Evolutionary conservation across 139 green algal species (phyloP).

Genomic region (Monoraphidium neglectum): DNA sequence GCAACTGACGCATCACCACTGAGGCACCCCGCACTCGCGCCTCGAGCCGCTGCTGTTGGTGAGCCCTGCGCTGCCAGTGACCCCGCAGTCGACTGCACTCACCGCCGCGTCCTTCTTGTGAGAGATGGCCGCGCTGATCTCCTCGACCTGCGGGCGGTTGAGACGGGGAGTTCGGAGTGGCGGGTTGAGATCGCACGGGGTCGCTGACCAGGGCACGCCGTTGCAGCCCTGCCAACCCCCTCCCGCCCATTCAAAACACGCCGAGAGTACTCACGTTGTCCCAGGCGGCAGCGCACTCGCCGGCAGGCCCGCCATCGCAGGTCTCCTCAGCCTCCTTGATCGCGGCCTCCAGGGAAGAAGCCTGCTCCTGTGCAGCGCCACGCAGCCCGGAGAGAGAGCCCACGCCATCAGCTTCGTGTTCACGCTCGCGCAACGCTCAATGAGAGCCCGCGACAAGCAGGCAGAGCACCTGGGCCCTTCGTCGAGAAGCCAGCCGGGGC

Average conservation of each 20-base stretch:
- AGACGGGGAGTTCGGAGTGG: not conserved
- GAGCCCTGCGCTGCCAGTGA: not conserved
- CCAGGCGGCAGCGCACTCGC: conserved; percentile 48
- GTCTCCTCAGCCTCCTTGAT: conserved; percentile 46
- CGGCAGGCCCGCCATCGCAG: conserved; percentile 32
- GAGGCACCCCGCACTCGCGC: not conserved
- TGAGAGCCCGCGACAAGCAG: too few relatives aligned
- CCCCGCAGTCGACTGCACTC: not conserved
- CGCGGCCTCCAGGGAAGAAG: conserved; percentile 43
- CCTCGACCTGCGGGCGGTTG: conserved; percentile 39
- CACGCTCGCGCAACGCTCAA: too few relatives aligned
- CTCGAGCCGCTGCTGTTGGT: not conserved
- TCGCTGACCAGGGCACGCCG: conserved; percentile 33
- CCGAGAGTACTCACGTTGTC: conserved; percentile 25
- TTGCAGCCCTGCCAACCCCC: too few relatives aligned
- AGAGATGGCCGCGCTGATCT: conserved; percentile 42
- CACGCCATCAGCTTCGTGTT: too few relatives aligned
- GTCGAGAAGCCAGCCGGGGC: too few relatives aligned
- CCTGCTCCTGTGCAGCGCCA: too few relatives aligned
- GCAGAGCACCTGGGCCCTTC: too few relatives aligned
- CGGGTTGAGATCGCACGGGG: conserved; percentile 47
- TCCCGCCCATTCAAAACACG: too few relatives aligned
- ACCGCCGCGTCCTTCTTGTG: conserved; percentile 46
- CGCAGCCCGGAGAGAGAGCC: too few relatives aligned
- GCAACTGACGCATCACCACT: conserved; percentile 2